These are phyloP conservation scores for Metschnikowia continentalis DNA, from an alignment of 805 yeast species.

Conservation along the genomic window DNA sequence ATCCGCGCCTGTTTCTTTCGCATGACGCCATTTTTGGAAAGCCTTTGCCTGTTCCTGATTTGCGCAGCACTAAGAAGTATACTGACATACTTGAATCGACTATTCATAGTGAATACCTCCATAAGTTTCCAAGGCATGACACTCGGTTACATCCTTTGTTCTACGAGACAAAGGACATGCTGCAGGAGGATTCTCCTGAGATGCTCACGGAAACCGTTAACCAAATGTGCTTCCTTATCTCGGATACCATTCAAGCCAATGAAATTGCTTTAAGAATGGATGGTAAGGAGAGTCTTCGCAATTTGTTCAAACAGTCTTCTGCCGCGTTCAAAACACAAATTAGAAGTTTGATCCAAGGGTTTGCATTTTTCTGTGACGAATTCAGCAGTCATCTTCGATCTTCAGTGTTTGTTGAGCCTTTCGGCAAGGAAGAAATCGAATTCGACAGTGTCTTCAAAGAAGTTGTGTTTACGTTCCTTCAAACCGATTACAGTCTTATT, in stretches of 20 bases:
- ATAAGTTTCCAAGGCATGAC: background rate
- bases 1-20: background rate
- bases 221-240: slow-evolving; percentile 15
- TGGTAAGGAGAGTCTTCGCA: slow-evolving; percentile 22
- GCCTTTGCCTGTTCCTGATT: background rate
- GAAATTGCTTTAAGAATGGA: slow-evolving; percentile 58
- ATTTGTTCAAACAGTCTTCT: slow-evolving; percentile 26
- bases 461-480: slow-evolving; percentile 36
- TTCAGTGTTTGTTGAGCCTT: slow-evolving; percentile 21
- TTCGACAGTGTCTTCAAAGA: slow-evolving; percentile 37
- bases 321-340: slow-evolving; percentile 29
- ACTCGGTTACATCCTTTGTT: background rate
- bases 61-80: background rate
- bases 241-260: slow-evolving; percentile 51
- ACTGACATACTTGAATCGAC: background rate
- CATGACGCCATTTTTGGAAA: background rate
- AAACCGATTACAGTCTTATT: slow-evolving; percentile 42
- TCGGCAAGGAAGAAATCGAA: slow-evolving; percentile 17
- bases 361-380: slow-evolving; percentile 5
- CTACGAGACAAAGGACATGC: background rate
- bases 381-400: slow-evolving; percentile 9
- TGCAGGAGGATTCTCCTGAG: background rate
- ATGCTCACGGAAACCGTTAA: background rate
- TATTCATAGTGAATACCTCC: background rate
- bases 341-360: slow-evolving; percentile 39